Evolutionary conservation across 805 yeast species (phyloP).

Genomic region (Wickerhamomyces xylosicus): DNA sequence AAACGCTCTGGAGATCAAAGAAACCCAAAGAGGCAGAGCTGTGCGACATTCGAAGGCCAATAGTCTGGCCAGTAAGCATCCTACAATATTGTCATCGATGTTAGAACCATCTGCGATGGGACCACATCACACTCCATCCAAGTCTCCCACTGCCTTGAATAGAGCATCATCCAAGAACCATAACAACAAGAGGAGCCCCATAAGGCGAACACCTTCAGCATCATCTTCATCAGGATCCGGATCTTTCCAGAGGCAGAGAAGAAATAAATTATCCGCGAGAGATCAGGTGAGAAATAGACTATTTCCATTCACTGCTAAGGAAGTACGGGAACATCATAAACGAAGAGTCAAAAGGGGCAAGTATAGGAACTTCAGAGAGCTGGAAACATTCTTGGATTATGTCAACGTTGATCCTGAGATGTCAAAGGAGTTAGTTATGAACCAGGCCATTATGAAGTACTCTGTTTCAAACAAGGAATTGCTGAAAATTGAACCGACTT

Average conservation of each 20-base stretch:
- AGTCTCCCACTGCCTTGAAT: not conserved
- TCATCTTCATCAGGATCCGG: not conserved
- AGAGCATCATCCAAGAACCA: no score
- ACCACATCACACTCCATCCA: not conserved
- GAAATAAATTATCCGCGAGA: not conserved
- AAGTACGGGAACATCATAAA: not conserved
- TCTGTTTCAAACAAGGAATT: slow-evolving; percentile 6
- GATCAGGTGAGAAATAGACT: not conserved
- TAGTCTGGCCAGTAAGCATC: not conserved
- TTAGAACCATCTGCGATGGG: not conserved
- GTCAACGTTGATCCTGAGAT: slow-evolving; percentile 14
- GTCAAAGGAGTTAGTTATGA: slow-evolving; percentile 13
- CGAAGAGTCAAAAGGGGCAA: slow-evolving; percentile 11
- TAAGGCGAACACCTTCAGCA: not conserved
- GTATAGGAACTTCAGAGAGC: slow-evolving; percentile 15
- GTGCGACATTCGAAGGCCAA: not conserved
- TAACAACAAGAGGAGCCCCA: not conserved
- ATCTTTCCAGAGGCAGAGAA: not conserved
- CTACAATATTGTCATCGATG: not conserved
- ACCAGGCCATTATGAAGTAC: slow-evolving; percentile 10
- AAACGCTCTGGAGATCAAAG: not conserved
- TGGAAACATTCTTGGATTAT: slow-evolving; percentile 15
- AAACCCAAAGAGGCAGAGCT: not conserved
- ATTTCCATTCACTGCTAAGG: not conserved
- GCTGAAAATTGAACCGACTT: slow-evolving; percentile 8